Conservation (phyloP, 306 rosid species). For the Rosa rugosa region DNA sequence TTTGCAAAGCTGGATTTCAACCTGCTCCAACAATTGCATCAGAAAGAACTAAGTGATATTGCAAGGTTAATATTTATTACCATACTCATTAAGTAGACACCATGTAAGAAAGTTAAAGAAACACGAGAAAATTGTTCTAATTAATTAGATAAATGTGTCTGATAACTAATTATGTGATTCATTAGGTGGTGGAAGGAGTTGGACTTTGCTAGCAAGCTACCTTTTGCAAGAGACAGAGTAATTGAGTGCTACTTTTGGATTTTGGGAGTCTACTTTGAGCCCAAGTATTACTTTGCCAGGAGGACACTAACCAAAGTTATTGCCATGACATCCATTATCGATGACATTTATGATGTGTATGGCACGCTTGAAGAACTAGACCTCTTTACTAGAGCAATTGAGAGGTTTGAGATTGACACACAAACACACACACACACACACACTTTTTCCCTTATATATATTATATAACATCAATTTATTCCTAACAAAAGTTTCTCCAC, state of each 20-base stretch:
- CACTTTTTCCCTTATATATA: background rate
- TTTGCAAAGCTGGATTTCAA: conserved; percentile 36
- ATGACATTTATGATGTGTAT: conserved; percentile 47
- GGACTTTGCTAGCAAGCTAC: conserved; percentile 24
- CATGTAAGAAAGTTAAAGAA: background rate
- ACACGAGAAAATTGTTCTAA: background rate
- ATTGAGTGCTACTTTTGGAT: conserved; percentile 30
- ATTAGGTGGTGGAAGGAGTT: conserved; percentile 47
- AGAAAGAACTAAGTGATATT: conserved; percentile 12
- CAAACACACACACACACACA: too few species aligned
- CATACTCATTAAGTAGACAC: background rate
- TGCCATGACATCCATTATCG: conserved; percentile 14
- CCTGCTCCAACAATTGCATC: conserved; percentile 27
- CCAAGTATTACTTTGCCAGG: conserved; percentile 27
- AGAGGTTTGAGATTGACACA: conserved; percentile 24
- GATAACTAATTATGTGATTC: background rate
- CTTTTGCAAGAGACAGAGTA: conserved; percentile 39
- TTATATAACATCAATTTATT: background rate
- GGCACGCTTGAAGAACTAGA: conserved; percentile 45
- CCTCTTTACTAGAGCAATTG: conserved; percentile 36
- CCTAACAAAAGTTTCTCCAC: background rate
- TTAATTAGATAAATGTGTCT: background rate
- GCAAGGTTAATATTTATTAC: conserved; percentile 3
- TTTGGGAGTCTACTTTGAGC: conserved; percentile 22
- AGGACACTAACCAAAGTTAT: conserved; percentile 26